These are phyloP conservation scores for Yamadazyma epiphylla DNA, from an alignment of 1,139 yeast genomes.

Conservation along the genomic window DNA sequence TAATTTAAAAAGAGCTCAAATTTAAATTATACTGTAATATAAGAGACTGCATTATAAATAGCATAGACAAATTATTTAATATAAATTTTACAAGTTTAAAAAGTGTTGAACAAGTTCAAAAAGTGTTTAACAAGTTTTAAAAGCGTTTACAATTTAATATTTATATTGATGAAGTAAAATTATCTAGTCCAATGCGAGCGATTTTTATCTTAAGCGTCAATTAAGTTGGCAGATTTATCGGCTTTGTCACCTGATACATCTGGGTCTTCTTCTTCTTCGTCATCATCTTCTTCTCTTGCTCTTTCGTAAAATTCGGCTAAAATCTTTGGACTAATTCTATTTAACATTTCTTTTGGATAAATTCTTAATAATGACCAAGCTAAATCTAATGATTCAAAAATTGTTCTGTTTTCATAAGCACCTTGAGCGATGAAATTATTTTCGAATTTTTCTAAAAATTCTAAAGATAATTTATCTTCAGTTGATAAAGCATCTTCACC, in stretches of 20 bases:
- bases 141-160: no score
- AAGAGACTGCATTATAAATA: constrained; percentile 1
- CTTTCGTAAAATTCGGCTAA: constrained; percentile 93
- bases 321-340: constrained; percentile 97
- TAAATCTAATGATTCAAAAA: constrained; percentile 92
- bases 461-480: constrained; percentile 95
- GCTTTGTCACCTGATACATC: constrained; percentile 17
- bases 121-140: no score
- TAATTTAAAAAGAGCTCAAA: constrained; percentile 36
- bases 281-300: constrained; percentile 59
- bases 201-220: constrained; percentile 41
- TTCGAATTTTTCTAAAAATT: constrained; percentile 96
- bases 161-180: constrained; percentile 1
- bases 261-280: constrained; percentile 42
- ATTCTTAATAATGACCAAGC: constrained; percentile 98
- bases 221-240: constrained; percentile 40
- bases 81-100: no score
- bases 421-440: constrained; percentile 94
- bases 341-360: constrained; percentile 97
- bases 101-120: no score
- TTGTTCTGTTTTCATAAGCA: constrained; percentile 90
- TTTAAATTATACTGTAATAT: constrained; percentile 1
- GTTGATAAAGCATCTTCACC: constrained; percentile 99
- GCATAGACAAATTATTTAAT: no score
- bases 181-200: background rate